Conservation (phyloP, 2,329 filamentous ascomycete genomes). For the Colletotrichum godetiae region DNA sequence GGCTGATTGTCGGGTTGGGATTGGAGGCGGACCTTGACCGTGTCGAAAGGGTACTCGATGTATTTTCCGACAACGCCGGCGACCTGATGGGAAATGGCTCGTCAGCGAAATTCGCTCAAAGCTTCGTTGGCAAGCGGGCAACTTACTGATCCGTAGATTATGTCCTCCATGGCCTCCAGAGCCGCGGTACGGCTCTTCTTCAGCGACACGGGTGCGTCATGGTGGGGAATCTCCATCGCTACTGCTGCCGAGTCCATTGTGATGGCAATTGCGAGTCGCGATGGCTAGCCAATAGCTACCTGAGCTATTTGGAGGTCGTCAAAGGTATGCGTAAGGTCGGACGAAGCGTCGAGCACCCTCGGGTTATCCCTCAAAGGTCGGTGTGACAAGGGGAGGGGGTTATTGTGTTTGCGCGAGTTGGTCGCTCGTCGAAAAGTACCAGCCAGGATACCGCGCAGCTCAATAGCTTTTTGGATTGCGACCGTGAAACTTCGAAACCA, state of each 20-base stretch:
- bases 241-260: conserved; percentile 33
- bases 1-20: conserved; percentile 91
- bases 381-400: neutral
- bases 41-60: conserved; percentile 99
- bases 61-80: conserved; percentile 93
- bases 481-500: conserved; percentile 3
- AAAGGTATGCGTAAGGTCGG: neutral
- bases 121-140: neutral
- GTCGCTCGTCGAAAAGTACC: neutral
- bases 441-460: conserved; percentile 19
- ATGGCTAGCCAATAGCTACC: neutral
- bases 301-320: conserved; percentile 10
- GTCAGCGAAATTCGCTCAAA: neutral
- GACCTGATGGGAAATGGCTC: conserved; percentile 57
- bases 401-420: neutral
- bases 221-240: conserved; percentile 35
- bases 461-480: conserved; percentile 6
- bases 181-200: conserved; percentile 48
- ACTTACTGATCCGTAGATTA: conserved; percentile 86
- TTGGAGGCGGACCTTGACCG: conserved; percentile 95
- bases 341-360: neutral
- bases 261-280: neutral
- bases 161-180: conserved; percentile 83
- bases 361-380: conserved; percentile 14
- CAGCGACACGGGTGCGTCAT: conserved; percentile 30